Evolutionary conservation across 2,329 filamentous ascomycete genomes (phyloP).

Genomic region (Cadophora luteo-olivacea): DNA sequence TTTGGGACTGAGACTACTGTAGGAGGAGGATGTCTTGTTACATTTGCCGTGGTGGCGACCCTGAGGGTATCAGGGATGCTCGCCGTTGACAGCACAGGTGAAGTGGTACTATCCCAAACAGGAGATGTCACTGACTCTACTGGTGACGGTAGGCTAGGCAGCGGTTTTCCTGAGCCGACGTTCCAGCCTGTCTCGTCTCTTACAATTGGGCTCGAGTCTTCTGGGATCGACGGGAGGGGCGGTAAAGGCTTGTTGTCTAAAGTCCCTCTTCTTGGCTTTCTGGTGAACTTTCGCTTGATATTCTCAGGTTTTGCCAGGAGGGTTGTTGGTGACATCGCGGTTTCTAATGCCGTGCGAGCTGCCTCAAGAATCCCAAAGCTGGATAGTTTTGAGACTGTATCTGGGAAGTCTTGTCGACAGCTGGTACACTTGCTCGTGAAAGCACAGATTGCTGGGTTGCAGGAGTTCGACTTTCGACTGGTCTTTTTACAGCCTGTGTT

Average conservation of each 20-base stretch:
- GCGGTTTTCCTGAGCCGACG: background rate
- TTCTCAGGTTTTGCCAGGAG: slow-evolving; percentile 3
- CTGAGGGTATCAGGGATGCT: background rate
- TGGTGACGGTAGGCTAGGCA: background rate
- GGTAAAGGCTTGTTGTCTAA: background rate
- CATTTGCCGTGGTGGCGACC: background rate
- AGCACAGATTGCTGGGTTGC: background rate
- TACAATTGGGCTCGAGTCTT: background rate
- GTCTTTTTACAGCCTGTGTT: background rate
- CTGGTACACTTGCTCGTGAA: background rate
- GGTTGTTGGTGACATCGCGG: background rate
- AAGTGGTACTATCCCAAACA: background rate
- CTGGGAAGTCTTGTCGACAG: background rate
- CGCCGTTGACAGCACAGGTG: background rate
- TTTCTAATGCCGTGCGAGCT: background rate
- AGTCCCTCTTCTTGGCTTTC: background rate
- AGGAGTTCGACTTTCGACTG: background rate
- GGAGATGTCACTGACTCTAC: background rate
- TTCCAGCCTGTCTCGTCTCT: slow-evolving; percentile 5
- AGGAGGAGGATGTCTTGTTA: background rate
- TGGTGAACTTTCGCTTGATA: background rate
- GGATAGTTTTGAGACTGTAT: background rate
- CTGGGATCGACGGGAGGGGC: background rate
- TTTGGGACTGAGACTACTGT: background rate
- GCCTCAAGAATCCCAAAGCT: background rate